A percentile compares a stretch with the other conserved stretches of the same genome.
Evolutionary conservation across 768 basidiomycete genomes (phyloP).

Genomic region (Lanmaoa pseudosensibilis): DNA sequence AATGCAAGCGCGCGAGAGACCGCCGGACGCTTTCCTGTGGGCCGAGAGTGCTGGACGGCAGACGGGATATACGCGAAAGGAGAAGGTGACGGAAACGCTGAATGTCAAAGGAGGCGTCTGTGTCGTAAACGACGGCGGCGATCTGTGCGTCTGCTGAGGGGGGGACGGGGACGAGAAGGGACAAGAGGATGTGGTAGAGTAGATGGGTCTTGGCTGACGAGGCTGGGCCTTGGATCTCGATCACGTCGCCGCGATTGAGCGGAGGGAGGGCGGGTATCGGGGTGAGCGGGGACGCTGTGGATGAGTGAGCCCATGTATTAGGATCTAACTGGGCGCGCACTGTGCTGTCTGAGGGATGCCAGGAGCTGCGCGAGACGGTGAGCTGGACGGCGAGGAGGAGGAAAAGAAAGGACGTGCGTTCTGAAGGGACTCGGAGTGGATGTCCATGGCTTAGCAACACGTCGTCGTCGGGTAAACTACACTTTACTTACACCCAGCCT

Average conservation of each 20-base stretch:
- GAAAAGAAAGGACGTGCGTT: conserved; percentile 22
- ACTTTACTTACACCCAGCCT: conserved; percentile 35
- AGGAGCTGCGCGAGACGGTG: conserved; percentile 41
- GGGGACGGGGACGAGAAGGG: conserved; percentile 54
- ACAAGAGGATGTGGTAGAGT: conserved; percentile 62
- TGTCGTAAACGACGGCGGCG: conserved; percentile 68
- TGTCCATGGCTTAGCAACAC: conserved; percentile 2
- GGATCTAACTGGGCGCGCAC: conserved; percentile 27
- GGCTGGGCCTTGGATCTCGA: conserved; percentile 77
- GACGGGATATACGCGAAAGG: conserved; percentile 41
- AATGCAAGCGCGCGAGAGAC: conserved; percentile 56
- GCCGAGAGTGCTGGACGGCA: conserved; percentile 18
- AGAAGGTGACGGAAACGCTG: conserved; percentile 55
- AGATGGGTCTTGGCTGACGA: conserved; percentile 78
- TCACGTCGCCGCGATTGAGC: conserved; percentile 56
- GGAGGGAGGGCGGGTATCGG: conserved; percentile 25
- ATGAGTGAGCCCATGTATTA: conserved; percentile 27
- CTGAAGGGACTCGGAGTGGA: conserved; percentile 35
- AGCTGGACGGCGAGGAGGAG: conserved; percentile 3
- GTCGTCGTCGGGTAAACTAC: conserved; percentile 4
- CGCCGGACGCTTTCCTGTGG: conserved; percentile 33
- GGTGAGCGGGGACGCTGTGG: conserved; percentile 30
- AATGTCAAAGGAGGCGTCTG: conserved; percentile 64
- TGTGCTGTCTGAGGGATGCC: conserved; percentile 38
- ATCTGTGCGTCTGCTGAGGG: conserved; percentile 43